Evolutionary conservation across 441 rosid species (phyloP).

Genomic region (Melastoma candidum): DNA sequence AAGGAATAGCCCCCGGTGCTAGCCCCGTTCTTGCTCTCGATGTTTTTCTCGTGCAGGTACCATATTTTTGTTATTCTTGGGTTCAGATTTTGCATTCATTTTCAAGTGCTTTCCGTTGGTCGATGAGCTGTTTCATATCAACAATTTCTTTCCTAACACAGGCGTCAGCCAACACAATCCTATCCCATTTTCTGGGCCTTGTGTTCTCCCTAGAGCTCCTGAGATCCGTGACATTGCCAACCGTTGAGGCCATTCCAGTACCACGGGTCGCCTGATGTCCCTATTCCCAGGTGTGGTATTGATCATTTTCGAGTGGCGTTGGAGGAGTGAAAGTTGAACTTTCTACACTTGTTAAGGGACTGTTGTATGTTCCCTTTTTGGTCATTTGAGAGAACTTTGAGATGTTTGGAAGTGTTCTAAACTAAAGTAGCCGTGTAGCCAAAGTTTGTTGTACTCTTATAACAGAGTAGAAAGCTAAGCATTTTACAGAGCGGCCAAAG

Average conservation of each 20-base stretch:
- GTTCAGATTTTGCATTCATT: no score
- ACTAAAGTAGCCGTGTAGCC: no score
- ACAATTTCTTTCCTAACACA: slow-evolving; percentile 24
- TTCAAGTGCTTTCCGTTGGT: no score
- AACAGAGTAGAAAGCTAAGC: no score
- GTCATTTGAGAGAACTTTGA: no score
- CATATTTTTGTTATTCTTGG: no score
- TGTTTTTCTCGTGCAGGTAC: slow-evolving; percentile 94
- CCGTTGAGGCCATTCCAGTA: slow-evolving; percentile 34
- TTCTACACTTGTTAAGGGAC: not conserved
- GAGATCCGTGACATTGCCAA: slow-evolving; percentile 77
- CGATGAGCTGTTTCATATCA: no score
- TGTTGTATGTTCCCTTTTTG: no score
- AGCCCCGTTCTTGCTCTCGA: slow-evolving; percentile 88
- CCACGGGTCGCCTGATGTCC: slow-evolving; percentile 21
- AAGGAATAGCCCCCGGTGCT: slow-evolving; percentile 68
- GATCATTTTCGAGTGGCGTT: not conserved
- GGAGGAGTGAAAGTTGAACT: not conserved
- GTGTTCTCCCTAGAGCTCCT: slow-evolving; percentile 81
- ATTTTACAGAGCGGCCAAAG: no score
- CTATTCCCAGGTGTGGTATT: not conserved
- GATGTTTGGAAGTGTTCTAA: no score
- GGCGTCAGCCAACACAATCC: slow-evolving; percentile 93
- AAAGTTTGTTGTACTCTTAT: no score
- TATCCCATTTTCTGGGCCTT: slow-evolving; percentile 91